A percentile compares a stretch with the other conserved stretches of the same genome.
These are phyloP conservation scores for Backusella morwellensis DNA, from an alignment of 192 early-diverging fungal genomes.

Conservation along the genomic window DNA sequence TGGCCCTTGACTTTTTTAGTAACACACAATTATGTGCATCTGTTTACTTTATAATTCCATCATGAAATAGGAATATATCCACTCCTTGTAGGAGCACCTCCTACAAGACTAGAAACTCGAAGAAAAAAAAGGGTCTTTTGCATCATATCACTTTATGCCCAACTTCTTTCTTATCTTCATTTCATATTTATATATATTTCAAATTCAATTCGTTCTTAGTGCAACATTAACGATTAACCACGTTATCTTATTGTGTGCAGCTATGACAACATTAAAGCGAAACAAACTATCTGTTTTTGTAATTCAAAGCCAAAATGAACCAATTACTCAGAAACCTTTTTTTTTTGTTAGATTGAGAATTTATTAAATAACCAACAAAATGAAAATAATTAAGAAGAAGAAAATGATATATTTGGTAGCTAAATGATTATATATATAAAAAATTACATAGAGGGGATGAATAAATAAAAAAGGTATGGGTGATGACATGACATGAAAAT, in stretches of 20 bases:
- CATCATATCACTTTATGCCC: background rate
- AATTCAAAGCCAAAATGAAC: background rate
- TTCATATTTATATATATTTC: background rate
- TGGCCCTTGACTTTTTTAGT: slow-evolving; percentile 3
- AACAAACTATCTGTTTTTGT: background rate
- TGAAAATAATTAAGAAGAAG: background rate
- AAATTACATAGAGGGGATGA: slow-evolving; percentile 1
- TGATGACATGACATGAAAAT: slow-evolving; percentile 6
- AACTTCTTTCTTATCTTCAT: background rate
- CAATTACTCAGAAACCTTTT: background rate
- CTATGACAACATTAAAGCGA: background rate
- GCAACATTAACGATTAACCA: background rate
- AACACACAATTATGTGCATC: background rate
- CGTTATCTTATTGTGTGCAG: slow-evolving; percentile 3
- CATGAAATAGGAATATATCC: background rate
- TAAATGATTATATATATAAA: background rate
- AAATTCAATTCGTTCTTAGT: background rate
- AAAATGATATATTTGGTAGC: slow-evolving; percentile 5
- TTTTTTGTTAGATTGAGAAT: background rate
- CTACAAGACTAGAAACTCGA: background rate
- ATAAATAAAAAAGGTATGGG: background rate
- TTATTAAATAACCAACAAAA: background rate
- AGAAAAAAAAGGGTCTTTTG: background rate
- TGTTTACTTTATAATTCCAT: background rate
- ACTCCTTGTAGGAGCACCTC: background rate